These are phyloP conservation scores for Hanseniaspora nectarophila DNA, from an alignment of 805 yeast genomes.

Conservation along the genomic window DNA sequence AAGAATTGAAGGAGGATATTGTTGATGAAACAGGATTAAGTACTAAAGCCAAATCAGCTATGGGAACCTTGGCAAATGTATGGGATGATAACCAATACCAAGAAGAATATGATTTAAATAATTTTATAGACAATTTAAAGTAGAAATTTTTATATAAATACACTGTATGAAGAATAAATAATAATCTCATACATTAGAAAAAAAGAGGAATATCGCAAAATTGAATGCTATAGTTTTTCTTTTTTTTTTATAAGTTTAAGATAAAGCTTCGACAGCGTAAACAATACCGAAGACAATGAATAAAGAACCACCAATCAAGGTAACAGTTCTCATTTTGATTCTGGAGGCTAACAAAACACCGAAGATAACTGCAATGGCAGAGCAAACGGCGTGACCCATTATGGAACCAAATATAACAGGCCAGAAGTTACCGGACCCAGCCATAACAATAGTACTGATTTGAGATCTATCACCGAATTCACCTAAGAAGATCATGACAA, in stretches of 20 bases:
- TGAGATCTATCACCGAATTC: constrained; percentile 99
- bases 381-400: constrained; percentile 78
- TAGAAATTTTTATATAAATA: constrained; percentile 20
- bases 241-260: neutral
- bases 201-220: no score
- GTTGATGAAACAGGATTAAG: constrained; percentile 62
- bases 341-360: constrained; percentile 82
- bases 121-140: constrained; percentile 70
- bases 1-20: constrained; percentile 30
- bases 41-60: constrained; percentile 73
- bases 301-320: constrained; percentile 80
- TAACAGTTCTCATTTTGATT: constrained; percentile 82
- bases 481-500: constrained; percentile 89
- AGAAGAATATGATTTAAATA: constrained; percentile 90
- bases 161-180: no score
- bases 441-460: constrained; percentile 96
- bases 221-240: no score
- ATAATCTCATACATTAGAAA: no score
- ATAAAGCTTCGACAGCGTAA: constrained; percentile 60
- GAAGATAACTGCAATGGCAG: constrained; percentile 82
- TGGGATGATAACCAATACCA: constrained; percentile 97
- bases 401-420: constrained; percentile 78
- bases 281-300: constrained; percentile 71
- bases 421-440: constrained; percentile 91
- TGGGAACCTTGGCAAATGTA: constrained; percentile 78